phyloP scores from a whole-genome alignment of 2,329 filamentous ascomycete genomes.

The Aspergillus pseudotamarii region DNA sequence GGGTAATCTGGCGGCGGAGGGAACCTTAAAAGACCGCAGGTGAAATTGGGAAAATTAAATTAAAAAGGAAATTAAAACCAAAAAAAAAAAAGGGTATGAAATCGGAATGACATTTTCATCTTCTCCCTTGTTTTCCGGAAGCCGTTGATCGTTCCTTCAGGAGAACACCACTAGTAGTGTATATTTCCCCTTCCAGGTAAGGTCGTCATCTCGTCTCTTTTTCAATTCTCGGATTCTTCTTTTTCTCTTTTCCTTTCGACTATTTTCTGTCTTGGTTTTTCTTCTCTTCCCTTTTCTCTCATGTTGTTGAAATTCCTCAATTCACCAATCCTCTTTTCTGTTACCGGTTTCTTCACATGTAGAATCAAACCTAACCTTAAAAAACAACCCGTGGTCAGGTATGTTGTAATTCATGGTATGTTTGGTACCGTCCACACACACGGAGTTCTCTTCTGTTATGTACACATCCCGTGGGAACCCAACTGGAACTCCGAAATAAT shows the following conservation, averaged over 20 bases:
- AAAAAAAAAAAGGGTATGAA: not conserved
- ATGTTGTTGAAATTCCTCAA: not conserved
- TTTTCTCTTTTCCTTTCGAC: not conserved
- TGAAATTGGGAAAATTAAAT: not conserved
- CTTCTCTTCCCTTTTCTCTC: not conserved
- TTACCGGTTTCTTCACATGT: not conserved
- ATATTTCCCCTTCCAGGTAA: not conserved
- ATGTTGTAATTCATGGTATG: not conserved
- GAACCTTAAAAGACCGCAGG: not conserved
- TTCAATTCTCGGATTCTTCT: not conserved
- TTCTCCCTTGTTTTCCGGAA: not conserved
- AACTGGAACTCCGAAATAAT: not conserved
- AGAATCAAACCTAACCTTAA: not conserved
- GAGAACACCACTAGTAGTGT: not conserved
- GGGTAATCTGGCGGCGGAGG: not conserved
- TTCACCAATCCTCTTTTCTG: too few relatives aligned
- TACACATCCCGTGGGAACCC: not conserved
- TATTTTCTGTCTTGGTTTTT: not conserved
- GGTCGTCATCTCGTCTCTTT: not conserved
- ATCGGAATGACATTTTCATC: too few relatives aligned
- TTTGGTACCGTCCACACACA: not conserved
- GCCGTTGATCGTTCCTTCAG: conserved; percentile 2
- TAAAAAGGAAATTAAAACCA: not conserved
- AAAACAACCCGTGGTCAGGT: not conserved
- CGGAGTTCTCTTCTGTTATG: not conserved